A percentile compares a stretch with the other conserved stretches of the same genome.
phyloP scores from a whole-genome alignment of 2,329 filamentous ascomycete species.

The Aspergillus hortae region DNA sequence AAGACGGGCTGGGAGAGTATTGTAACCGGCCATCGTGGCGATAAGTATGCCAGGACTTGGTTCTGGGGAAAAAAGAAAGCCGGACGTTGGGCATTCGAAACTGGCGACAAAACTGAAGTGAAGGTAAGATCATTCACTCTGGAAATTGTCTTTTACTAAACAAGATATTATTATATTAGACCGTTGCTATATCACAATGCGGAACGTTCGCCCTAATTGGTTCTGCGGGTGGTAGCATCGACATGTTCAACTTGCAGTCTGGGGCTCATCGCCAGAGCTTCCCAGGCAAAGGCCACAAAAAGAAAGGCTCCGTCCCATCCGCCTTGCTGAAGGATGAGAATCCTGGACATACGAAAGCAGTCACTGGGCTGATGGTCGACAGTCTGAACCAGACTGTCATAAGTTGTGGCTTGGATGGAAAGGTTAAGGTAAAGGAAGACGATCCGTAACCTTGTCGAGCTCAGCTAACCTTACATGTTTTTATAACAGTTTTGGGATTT shows the following conservation, averaged over 20 bases:
- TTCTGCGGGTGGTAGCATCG: slow-evolving; percentile 75
- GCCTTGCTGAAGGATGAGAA: slow-evolving; percentile 37
- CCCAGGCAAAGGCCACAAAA: slow-evolving; percentile 52
- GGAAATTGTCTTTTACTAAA: neutral
- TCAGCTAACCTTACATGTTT: neutral
- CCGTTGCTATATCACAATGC: slow-evolving; percentile 83
- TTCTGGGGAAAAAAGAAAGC: slow-evolving; percentile 95
- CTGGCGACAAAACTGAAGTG: slow-evolving; percentile 77
- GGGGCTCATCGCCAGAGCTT: slow-evolving; percentile 84
- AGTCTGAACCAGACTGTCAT: slow-evolving; percentile 82
- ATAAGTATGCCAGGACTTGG: slow-evolving; percentile 87
- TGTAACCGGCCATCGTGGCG: slow-evolving; percentile 84
- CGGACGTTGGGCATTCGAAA: slow-evolving; percentile 88
- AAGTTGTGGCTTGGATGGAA: slow-evolving; percentile 85
- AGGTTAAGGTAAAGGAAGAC: slow-evolving; percentile 60
- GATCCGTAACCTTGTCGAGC: neutral
- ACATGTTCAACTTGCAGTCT: slow-evolving; percentile 97
- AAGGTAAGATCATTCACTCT: slow-evolving; percentile 34
- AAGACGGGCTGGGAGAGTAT: slow-evolving; percentile 97
- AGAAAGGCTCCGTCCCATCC: neutral
- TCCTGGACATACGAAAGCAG: slow-evolving; percentile 73
- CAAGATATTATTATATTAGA: slow-evolving; percentile 43
- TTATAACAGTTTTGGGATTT: slow-evolving; percentile 80
- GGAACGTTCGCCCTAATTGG: slow-evolving; percentile 92
- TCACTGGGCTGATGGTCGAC: slow-evolving; percentile 86